These are phyloP conservation scores for Xylaria arbuscula DNA, from an alignment of 2,329 filamentous ascomycete species.

Conservation along the genomic window DNA sequence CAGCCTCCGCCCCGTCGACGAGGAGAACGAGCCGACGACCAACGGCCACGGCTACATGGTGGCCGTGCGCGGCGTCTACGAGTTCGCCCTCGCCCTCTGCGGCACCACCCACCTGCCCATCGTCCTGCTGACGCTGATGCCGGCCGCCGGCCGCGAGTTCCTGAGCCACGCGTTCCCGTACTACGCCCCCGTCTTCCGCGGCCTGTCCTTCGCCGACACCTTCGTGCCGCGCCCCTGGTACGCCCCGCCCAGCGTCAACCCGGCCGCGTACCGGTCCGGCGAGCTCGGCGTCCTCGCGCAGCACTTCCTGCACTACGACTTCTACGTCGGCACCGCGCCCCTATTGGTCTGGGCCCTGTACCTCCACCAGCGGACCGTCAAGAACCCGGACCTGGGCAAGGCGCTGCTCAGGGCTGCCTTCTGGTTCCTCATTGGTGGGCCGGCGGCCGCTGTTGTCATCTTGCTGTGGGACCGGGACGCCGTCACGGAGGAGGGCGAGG, in stretches of 20 bases:
- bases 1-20: slow-evolving; percentile 41
- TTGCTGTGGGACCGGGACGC: slow-evolving; percentile 48
- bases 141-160: slow-evolving; percentile 37
- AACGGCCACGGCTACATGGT: slow-evolving; percentile 44
- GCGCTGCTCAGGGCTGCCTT: slow-evolving; percentile 41
- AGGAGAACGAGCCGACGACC: slow-evolving; percentile 41
- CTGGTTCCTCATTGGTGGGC: slow-evolving; percentile 47
- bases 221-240: slow-evolving; percentile 44
- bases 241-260: slow-evolving; percentile 38
- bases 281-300: slow-evolving; percentile 41
- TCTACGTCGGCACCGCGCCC: slow-evolving; percentile 44
- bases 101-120: slow-evolving; percentile 45
- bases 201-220: slow-evolving; percentile 42
- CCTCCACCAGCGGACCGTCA: slow-evolving; percentile 43
- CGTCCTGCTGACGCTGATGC: slow-evolving; percentile 41
- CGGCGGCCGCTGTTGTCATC: slow-evolving; percentile 38
- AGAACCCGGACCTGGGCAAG: slow-evolving; percentile 32
- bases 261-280: slow-evolving; percentile 40
- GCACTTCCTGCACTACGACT: slow-evolving; percentile 49
- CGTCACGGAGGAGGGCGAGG: slow-evolving; percentile 46
- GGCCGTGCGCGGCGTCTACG: slow-evolving; percentile 46
- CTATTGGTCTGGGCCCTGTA: slow-evolving; percentile 49
- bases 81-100: slow-evolving; percentile 45
- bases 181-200: slow-evolving; percentile 39
- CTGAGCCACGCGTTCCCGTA: slow-evolving; percentile 41